Base-by-base conservation (phyloP, 2,329 filamentous ascomycete genomes). In the Chaetomiaceae sp. region DNA sequence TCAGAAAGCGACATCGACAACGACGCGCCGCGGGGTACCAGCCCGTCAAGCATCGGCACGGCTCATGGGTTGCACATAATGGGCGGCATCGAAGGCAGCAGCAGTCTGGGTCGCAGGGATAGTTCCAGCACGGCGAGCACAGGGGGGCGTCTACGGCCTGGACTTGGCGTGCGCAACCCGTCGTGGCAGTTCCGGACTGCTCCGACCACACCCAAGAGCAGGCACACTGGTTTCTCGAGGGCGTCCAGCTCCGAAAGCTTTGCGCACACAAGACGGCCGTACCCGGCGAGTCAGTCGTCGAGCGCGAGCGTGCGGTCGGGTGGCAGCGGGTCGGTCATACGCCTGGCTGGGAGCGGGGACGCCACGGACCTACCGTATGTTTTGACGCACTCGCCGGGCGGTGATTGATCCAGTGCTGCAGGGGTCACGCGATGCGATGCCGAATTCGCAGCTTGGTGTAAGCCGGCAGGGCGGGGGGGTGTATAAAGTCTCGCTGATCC, bases 171-270 rank as follows among this genome's bases (percentile, higher is more conserved):
- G 48, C 71, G 74, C 25, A 70, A 70, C 34, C 70, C 73, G 15
- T 79, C 75, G 7, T 72, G 74, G 70, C 69, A 73, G 20, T 81
- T 75, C 59, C 70, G 73, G 48, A 81, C 78, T 6, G 78, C 78
- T 15, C 78, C 79, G 0, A 79, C 76, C n/a, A 81, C 78, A 23
- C 72, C 77, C 6, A 72, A 70, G 40, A 79, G 75, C 54, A 72
- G 68, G 11, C 66, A 61, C 15, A 67, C 69, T n/a, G 69, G 63
- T n/a, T 45, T 71, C 17, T 72, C 73, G 19, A 68, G 68, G 25
- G 61, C 61, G 4, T 62, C 63, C 4, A 69, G 56, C 38, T 59
- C 55, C 27, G 57, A 62, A 38, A 75, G 68, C 55, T 72, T 79
- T 51, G 70, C 75, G 27, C 73, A 72, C 62, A 71, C 71, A 2